These are phyloP conservation scores for Beverwykella pulmonaria DNA, from an alignment of 495 filamentous ascomycete genomes.

Conservation along the genomic window DNA sequence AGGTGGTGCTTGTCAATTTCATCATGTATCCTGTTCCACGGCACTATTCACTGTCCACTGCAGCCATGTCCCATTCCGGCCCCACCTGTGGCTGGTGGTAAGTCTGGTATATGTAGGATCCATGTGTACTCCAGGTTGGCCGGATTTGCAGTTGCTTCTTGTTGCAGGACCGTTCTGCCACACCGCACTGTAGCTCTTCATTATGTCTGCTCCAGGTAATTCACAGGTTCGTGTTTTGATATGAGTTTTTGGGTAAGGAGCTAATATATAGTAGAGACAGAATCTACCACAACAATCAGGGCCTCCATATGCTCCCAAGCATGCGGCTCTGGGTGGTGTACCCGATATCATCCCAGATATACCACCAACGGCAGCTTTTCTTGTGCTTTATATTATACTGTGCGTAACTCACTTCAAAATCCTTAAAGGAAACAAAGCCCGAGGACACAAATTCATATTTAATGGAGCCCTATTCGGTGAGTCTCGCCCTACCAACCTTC, in stretches of 20 bases:
- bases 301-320: conserved; percentile 45
- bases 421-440: conserved; percentile 35
- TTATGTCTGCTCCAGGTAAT: conserved; percentile 6
- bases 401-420: conserved; percentile 38
- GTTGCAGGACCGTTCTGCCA: not conserved
- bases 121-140: not conserved
- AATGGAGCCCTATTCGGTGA: conserved; percentile 67
- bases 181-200: not conserved
- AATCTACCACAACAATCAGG: conserved; percentile 2
- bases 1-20: conserved; percentile 9
- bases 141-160: not conserved
- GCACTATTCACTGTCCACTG: conserved; percentile 10
- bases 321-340: conserved; percentile 38
- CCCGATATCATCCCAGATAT: conserved; percentile 44
- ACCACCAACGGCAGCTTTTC: conserved; percentile 42
- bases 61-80: conserved; percentile 1
- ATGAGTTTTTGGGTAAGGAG: not conserved
- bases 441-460: conserved; percentile 45
- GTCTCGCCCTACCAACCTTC: conserved; percentile 3
- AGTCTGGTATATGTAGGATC: conserved; percentile 19
- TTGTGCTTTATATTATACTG: conserved; percentile 43
- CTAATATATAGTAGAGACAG: not conserved
- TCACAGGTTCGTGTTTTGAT: not conserved
- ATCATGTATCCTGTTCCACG: not conserved
- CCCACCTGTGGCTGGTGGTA: not conserved